Evolutionary conservation across 176 grass and related monocot species (phyloP).

Genomic region (Luzula sylvatica): DNA sequence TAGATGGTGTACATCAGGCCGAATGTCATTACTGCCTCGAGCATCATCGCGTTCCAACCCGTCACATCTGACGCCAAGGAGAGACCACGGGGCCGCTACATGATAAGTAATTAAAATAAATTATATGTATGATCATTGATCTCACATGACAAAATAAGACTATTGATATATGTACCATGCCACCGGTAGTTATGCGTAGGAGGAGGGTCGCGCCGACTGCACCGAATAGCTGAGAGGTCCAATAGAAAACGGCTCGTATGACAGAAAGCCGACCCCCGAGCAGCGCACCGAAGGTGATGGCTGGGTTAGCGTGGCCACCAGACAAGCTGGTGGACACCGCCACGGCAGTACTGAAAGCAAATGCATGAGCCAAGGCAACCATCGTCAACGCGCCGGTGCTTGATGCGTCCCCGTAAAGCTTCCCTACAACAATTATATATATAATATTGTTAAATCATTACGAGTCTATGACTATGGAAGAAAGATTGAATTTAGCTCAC

Average conservation of each 20-base stretch:
- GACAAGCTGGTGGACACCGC: conserved; percentile 32
- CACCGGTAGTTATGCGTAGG: conserved; percentile 44
- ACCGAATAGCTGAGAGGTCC: conserved; percentile 75
- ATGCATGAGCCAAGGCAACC: conserved; percentile 63
- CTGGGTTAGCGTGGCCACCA: conserved; percentile 66
- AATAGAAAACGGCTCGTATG: conserved; percentile 49
- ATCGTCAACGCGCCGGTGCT: conserved; percentile 38
- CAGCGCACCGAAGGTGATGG: conserved; percentile 77
- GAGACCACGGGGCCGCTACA: conserved; percentile 56
- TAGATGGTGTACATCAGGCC: conserved; percentile 67
- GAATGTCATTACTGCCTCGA: conserved; percentile 77
- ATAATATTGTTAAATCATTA: neutral
- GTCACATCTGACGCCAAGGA: conserved; percentile 33
- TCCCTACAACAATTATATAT: conserved; percentile 29
- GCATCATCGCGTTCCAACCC: conserved; percentile 53
- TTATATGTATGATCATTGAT: neutral
- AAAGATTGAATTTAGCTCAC: conserved; percentile 19
- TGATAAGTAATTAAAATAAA: neutral
- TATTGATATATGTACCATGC: conserved; percentile 36
- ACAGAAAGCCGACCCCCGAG: conserved; percentile 65
- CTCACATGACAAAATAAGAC: neutral
- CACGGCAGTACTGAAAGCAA: conserved; percentile 49
- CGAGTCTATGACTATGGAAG: neutral
- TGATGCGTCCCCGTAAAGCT: conserved; percentile 52
- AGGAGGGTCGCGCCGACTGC: conserved; percentile 48